Evolutionary conservation across 257 asterid species (phyloP), one percentile per base, ranked within the genome.

Genomic region (Euphrasia confusa): DNA sequence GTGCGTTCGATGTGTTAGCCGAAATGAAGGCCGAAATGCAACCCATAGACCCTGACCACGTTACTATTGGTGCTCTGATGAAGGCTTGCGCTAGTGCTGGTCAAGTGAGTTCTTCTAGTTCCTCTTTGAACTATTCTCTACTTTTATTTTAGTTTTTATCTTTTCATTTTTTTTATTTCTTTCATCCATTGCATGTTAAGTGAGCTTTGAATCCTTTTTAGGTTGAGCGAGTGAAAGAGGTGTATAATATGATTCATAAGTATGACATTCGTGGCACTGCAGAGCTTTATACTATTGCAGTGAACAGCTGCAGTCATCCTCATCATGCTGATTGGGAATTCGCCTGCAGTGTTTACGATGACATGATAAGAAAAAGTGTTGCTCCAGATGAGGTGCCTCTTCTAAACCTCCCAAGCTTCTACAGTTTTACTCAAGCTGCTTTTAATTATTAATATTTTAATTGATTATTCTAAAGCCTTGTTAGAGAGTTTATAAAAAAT

Each of bases 11-110:
- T 69, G 97, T 92, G 61, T 80, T 92, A 66, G 82, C 93, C 57
- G 97, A 92, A 78, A 92, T 89, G 99, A 79, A 77, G 71, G 79
- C 88, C 47, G 97, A 86, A 73, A 49, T 54, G 54, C 88, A 71
- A 33, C 96, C 97, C 33, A 80, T 92, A 73, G 95, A 92, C 67
- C 99, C 99, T 57, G 99, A 92, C 82, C 96, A 92, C 64, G 56
- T 92, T 68, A 92, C 99, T 58, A 56, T 92, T 64, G 99, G 99
- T 78, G 96, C 99, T 61, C 75, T 92, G 73, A 92, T 92, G 94
- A 92, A 92, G 82, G 97, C 99, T 44, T 92, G 99, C 67, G 83
- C 80, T 66, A 77, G 76, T 63, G 78, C 83, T 74, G 94, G 94
- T 72, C 85, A 83, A 92, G 99, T 89, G 69, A 61, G 83, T 52